Percentiles rank a stretch among this genome's conserved stretches.
Conservation (phyloP, 1,139 yeast species). For the Suhomyces guaymorum region DNA sequence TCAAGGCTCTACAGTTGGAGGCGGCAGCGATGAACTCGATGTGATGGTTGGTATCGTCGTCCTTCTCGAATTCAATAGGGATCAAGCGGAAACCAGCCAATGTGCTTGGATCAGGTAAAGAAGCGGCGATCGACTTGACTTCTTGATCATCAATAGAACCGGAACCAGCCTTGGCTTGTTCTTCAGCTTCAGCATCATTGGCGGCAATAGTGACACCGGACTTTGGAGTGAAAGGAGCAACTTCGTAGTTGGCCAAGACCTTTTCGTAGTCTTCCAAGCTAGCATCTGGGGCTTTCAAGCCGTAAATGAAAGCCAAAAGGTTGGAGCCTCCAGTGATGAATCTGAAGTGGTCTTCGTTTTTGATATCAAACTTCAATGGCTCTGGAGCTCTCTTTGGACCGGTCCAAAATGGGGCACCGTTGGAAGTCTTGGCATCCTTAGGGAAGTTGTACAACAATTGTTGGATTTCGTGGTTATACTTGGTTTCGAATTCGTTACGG, state of each 20-base stretch:
- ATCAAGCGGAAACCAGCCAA: slow-evolving; percentile 83
- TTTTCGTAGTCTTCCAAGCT: slow-evolving; percentile 49
- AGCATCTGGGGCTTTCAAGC: slow-evolving; percentile 58
- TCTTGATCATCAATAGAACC: slow-evolving; percentile 59
- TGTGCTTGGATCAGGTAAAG: slow-evolving; percentile 85
- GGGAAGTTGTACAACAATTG: slow-evolving; percentile 95
- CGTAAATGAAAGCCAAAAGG: slow-evolving; percentile 86
- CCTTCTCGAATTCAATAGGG: slow-evolving; percentile 95
- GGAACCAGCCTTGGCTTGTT: slow-evolving; percentile 54
- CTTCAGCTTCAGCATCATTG: slow-evolving; percentile 85
- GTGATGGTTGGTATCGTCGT: slow-evolving; percentile 94
- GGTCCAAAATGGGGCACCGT: slow-evolving; percentile 95
- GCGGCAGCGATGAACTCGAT: slow-evolving; percentile 97
- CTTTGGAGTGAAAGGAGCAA: slow-evolving; percentile 63
- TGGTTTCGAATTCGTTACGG: slow-evolving; percentile 79
- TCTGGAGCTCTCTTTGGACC: slow-evolving; percentile 97
- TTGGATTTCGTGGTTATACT: slow-evolving; percentile 80
- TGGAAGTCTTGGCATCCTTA: slow-evolving; percentile 83
- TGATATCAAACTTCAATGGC: slow-evolving; percentile 73
- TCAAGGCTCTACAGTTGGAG: slow-evolving; percentile 91
- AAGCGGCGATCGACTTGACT: slow-evolving; percentile 61
- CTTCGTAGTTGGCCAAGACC: slow-evolving; percentile 48
- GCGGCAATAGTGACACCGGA: slow-evolving; percentile 81
- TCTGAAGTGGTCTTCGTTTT: slow-evolving; percentile 74
- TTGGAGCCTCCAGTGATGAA: slow-evolving; percentile 90